Evolutionary conservation across 2,329 filamentous ascomycete genomes (phyloP).

Genomic region (Xylariaceae sp.): DNA sequence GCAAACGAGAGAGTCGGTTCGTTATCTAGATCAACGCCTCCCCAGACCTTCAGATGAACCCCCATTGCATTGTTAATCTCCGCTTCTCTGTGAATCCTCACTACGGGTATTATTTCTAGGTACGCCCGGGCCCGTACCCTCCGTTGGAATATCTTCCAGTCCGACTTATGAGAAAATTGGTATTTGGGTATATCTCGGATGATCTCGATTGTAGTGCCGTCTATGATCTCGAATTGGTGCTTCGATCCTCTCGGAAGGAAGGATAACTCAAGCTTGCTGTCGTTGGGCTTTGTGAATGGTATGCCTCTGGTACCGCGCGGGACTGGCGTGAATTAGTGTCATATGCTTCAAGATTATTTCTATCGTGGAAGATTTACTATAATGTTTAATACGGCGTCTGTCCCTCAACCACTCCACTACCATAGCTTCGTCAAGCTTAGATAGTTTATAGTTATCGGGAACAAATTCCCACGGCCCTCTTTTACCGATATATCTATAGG

Average conservation of each 20-base stretch:
- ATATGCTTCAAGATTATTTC: background rate
- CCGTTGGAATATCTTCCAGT: conserved; percentile 25
- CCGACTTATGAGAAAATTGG: conserved; percentile 20
- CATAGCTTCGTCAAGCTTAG: conserved; percentile 7
- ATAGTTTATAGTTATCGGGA: conserved; percentile 12
- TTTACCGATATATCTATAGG: conserved; percentile 5
- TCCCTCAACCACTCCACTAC: conserved; percentile 23
- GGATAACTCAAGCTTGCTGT: conserved; percentile 20
- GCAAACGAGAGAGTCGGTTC: conserved; percentile 30
- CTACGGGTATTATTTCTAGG: conserved; percentile 19
- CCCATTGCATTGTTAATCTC: conserved; percentile 20
- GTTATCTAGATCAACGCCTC: conserved; percentile 13
- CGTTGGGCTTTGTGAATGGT: conserved; percentile 26
- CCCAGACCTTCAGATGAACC: conserved; percentile 29
- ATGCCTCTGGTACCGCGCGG: conserved; percentile 12
- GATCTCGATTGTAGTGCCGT: background rate
- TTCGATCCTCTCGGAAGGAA: conserved; percentile 23
- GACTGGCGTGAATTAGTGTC: conserved; percentile 14
- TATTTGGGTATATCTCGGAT: conserved; percentile 13
- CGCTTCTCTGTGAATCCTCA: conserved; percentile 19
- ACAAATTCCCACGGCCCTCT: conserved; percentile 5
- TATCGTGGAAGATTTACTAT: conserved; percentile 8
- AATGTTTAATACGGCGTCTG: conserved; percentile 16
- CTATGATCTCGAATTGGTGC: conserved; percentile 24
- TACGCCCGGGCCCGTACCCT: conserved; percentile 15